Evolutionary conservation across 352 stramenopile genomes (phyloP), one percentile per base, ranked within the genome.

Genomic region (Phytopythium ostracodes): DNA sequence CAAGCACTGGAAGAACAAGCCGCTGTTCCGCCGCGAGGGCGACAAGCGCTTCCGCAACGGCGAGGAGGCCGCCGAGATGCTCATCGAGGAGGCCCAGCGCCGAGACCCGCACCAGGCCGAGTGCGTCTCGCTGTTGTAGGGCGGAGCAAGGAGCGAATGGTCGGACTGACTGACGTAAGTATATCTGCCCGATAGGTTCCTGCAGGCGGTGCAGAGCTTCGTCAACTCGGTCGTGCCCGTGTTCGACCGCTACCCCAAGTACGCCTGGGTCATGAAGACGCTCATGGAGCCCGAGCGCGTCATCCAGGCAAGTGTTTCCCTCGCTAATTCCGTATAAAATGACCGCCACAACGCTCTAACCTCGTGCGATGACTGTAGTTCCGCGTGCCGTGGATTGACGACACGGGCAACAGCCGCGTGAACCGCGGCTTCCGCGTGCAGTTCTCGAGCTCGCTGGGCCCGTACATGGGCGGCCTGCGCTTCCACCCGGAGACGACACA

Each of bases 341-440:
- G 22, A 49, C n/a, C 18, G 4, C n/a, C n/a, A n/a, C n/a, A n/a
- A n/a, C n/a, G 18, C 20, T 25, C 42, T 24, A 38, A 38, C 33
- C 6, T 25, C n/a, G 8, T 49, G 10, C 7, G 38, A 44, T 33
- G 29, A 3, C 29, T 33, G 29, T 7, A 98, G 76, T 99, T 99
- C 77, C 92, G 96, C 60, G 93, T 98, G 27, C 91, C 96, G 14
- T 99, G 96, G 96, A 95, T 98, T 62, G 97, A 99, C 70, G 97
- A 99, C 72, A 84, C 87, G 33, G 96, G 96, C 40, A 97, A 96
- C 59, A 87, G 89, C 54, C 88, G 96, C 36, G 96, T 99, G 63
- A 99, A 99, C 79, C 90, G 97, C 36, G 97, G 96, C 52, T 99
- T 97, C 79, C 94, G 96, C 54, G 93, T 99, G 63, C 97, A 99